phyloP scores from a whole-genome alignment of 1,284 basidiomycete species.

The Austroboletus novae-zelandiae region DNA sequence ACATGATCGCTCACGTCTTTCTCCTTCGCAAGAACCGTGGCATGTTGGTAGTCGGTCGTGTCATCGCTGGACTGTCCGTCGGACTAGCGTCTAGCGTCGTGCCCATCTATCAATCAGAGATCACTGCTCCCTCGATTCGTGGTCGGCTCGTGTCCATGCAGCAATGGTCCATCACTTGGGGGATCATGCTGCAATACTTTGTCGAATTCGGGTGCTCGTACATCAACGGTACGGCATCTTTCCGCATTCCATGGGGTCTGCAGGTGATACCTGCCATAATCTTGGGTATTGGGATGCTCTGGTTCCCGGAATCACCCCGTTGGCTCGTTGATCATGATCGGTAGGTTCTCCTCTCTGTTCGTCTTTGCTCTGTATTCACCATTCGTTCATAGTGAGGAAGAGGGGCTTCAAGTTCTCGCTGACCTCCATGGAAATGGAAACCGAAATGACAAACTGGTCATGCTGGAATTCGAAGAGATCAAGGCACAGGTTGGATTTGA shows the following conservation, averaged over 20 bases:
- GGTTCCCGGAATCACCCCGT: slow-evolving; percentile 67
- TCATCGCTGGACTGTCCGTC: slow-evolving; percentile 59
- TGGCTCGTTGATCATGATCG: slow-evolving; percentile 64
- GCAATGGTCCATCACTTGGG: slow-evolving; percentile 79
- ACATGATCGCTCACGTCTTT: neutral
- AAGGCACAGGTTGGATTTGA: slow-evolving; percentile 72
- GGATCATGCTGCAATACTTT: slow-evolving; percentile 73
- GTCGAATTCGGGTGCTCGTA: slow-evolving; percentile 74
- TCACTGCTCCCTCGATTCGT: slow-evolving; percentile 66
- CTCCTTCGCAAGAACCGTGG: slow-evolving; percentile 50
- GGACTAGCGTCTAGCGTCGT: slow-evolving; percentile 60
- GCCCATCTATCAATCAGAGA: slow-evolving; percentile 73
- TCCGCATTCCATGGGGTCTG: slow-evolving; percentile 78
- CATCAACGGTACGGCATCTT: slow-evolving; percentile 65
- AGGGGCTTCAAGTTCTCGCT: slow-evolving; percentile 75
- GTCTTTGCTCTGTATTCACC: neutral
- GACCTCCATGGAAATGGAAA: slow-evolving; percentile 79
- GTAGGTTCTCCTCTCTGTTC: slow-evolving; percentile 27
- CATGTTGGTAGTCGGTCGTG: slow-evolving; percentile 67
- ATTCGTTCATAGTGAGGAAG: slow-evolving; percentile 47
- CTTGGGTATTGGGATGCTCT: slow-evolving; percentile 64
- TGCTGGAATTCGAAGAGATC: slow-evolving; percentile 80
- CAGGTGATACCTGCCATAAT: slow-evolving; percentile 76
- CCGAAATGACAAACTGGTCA: slow-evolving; percentile 60
- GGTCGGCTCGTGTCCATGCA: slow-evolving; percentile 75